Conservation (phyloP, 108 stramenopile species). For the Hondaea fermentalgiana region DNA sequence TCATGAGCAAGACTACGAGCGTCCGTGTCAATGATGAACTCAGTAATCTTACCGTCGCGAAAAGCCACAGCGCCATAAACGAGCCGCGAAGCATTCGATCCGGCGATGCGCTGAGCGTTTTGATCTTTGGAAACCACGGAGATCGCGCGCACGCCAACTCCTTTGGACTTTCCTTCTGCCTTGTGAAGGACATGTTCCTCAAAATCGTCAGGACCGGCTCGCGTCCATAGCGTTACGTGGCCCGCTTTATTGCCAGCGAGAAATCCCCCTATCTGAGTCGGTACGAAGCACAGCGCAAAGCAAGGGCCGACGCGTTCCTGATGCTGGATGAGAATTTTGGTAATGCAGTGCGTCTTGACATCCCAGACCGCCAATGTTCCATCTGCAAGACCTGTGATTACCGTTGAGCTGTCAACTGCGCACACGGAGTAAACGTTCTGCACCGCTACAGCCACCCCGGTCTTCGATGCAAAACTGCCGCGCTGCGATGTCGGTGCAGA, state of each 20-base stretch:
- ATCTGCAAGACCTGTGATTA: not conserved
- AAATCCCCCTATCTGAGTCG: not conserved
- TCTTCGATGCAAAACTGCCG: not conserved
- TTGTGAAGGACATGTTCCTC: too few species aligned
- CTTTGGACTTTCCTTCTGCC: too few species aligned
- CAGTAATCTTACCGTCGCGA: not conserved
- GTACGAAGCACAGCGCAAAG: not conserved
- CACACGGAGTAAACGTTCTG: not conserved
- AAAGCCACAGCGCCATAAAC: not conserved
- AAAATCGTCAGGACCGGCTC: too few species aligned
- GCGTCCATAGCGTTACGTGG: too few species aligned
- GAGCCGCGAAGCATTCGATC: not conserved
- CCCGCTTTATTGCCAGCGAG: not conserved
- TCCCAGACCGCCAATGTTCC: not conserved
- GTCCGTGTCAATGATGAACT: not conserved
- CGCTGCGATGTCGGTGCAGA: not conserved
- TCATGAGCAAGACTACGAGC: too few species aligned
- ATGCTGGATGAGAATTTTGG: not conserved
- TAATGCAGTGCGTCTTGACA: not conserved
- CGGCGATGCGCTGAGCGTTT: too few species aligned
- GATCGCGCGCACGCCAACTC: too few species aligned
- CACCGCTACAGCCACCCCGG: too few species aligned
- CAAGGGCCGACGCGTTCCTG: not conserved
- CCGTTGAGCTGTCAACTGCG: not conserved
- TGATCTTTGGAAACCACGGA: too few species aligned